Evolutionary conservation across 108 stramenopile species (phyloP), one percentile per base, ranked within the genome.

Genomic region (Craspedostauros australis): DNA sequence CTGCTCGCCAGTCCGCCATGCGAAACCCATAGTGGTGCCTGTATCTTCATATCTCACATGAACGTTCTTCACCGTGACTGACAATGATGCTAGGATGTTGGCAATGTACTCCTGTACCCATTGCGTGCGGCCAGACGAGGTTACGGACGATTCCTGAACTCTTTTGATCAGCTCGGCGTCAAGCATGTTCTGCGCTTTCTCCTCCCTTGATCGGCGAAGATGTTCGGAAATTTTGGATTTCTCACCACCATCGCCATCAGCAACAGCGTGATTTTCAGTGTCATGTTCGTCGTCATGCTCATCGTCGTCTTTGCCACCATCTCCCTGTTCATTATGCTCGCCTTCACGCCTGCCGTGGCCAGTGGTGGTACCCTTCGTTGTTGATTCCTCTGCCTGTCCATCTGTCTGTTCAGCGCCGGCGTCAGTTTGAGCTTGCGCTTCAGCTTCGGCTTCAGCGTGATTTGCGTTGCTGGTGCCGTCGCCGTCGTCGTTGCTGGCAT

Each of bases 1-100:
- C 39, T 14, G 12, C 24, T 20, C 22, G 43, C 26, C 26, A 8
- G 18, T 31, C 11, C 43, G 48, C 78, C 78, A 77, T 23, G 69
- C 71, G 40, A 80, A 73, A 21, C 79, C 75, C 64, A 81, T 49
- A 28, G 57, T 64, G n/a, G 62, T 60, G 30, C 84, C 84, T 29
- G 80, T 64, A 65, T 86, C 81, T 63, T 86, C 81, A 51, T 86
- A 86, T 46, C 85, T 75, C 8, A 86, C 50, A 46, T 86, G 85
- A 52, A 86, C 64, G 44, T 86, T 86, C 50, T 48, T 64, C 2
- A 82, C 61, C 9, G 85, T 82, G 24, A 86, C 66, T 12, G 67
- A 62, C 4, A 86, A 53, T 9, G 72, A 75, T 0, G 80, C 64
- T 14, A 86, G 48, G 14, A 82, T 19, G 27, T 46, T 62, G 5